Conservation (phyloP, 2,329 filamentous ascomycete species). For the Monascus ruber region DNA sequence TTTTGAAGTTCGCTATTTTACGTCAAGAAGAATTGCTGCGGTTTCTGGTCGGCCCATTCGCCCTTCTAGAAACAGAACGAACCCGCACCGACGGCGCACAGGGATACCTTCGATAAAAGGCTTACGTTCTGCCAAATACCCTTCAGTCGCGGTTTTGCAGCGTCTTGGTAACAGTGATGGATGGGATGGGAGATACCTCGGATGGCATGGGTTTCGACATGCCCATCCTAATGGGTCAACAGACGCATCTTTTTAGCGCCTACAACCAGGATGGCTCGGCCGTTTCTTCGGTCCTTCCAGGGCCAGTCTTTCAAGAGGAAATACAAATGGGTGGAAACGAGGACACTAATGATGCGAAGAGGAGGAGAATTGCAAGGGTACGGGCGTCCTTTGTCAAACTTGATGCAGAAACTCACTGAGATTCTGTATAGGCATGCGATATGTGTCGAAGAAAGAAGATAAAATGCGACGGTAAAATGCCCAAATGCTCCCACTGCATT, state of each 20-base stretch:
- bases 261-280: constrained; percentile 52
- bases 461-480: constrained; percentile 94
- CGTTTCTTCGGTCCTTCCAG: constrained; percentile 39
- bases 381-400: constrained; percentile 18
- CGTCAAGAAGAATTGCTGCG: no score
- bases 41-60: no score
- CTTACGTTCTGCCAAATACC: no score
- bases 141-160: no score
- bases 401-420: constrained; percentile 3
- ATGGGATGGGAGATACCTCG: constrained; percentile 23
- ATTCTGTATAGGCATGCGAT: constrained; percentile 60
- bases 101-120: no score
- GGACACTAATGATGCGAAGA: constrained; percentile 67
- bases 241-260: constrained; percentile 57
- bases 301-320: constrained; percentile 32
- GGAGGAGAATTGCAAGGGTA: constrained; percentile 78
- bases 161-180: constrained; percentile 13
- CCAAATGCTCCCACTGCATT: constrained; percentile 86
- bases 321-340: constrained; percentile 34
- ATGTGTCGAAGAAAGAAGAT: constrained; percentile 93
- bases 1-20: no score
- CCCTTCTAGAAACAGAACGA: no score
- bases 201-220: constrained; percentile 34
- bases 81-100: no score
- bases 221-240: constrained; percentile 48